Evolutionary conservation across 805 yeast genomes (phyloP).

Genomic region (Candida arabinofermentans): DNA sequence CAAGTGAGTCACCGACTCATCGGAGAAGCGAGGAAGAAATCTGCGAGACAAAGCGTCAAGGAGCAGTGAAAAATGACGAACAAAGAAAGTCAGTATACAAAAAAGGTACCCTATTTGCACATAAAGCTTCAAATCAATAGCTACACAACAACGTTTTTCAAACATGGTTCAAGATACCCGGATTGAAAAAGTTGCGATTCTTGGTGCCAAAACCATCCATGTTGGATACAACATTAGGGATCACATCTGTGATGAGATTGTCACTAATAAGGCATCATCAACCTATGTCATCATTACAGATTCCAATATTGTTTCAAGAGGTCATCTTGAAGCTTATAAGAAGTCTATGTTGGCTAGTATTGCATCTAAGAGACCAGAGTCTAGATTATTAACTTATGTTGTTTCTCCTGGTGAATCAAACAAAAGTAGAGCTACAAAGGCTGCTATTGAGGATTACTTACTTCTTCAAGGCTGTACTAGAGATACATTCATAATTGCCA

Average conservation of each 20-base stretch:
- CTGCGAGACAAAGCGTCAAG: too few species aligned
- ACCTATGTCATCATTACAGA: conserved; percentile 93
- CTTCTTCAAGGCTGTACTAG: conserved; percentile 85
- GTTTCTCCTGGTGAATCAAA: conserved; percentile 93
- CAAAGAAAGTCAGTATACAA: too few species aligned
- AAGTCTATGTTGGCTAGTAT: conserved; percentile 39
- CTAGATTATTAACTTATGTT: conserved; percentile 68
- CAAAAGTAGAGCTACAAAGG: conserved; percentile 86
- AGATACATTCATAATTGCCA: conserved; percentile 89
- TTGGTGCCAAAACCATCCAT: conserved; percentile 81
- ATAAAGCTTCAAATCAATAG: too few species aligned
- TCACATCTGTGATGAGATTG: conserved; percentile 67
- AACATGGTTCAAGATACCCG: conserved; percentile 18
- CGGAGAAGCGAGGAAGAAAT: too few species aligned
- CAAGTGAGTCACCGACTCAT: too few species aligned
- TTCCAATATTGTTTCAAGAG: conserved; percentile 66
- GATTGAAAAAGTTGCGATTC: conserved; percentile 59
- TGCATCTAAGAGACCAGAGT: conserved; percentile 38
- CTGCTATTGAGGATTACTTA: conserved; percentile 86
- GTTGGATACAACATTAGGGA: conserved; percentile 80
- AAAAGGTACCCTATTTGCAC: too few species aligned
- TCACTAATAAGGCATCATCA: conserved; percentile 65
- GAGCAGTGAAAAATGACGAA: too few species aligned
- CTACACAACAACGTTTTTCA: neutral
- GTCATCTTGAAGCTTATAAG: conserved; percentile 49